phyloP scores from a whole-genome alignment of 139 green algal genomes.

The Axilococcus clingmanii region DNA sequence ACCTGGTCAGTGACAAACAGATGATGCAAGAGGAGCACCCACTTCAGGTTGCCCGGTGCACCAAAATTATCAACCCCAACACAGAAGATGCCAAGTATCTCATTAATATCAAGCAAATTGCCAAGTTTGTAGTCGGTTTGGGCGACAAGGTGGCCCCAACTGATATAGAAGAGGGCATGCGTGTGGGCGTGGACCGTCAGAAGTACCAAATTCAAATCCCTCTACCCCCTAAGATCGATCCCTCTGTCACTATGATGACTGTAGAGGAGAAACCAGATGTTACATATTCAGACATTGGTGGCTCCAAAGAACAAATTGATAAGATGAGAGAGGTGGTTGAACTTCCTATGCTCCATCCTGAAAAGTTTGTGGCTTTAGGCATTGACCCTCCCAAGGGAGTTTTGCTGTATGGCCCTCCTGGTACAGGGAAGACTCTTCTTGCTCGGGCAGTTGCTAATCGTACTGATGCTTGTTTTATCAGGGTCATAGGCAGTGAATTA shows the following conservation, averaged over 20 bases:
- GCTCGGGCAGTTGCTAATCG: constrained; percentile 94
- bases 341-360: constrained; percentile 95
- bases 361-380: constrained; percentile 95
- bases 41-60: constrained; percentile 93
- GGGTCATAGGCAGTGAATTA: constrained; percentile 96
- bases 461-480: constrained; percentile 98
- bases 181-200: constrained; percentile 94
- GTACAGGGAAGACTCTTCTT: constrained; percentile 91
- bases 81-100: constrained; percentile 99
- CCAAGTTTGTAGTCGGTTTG: constrained; percentile 98
- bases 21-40: constrained; percentile 96
- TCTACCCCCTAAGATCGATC: constrained; percentile 97
- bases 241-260: constrained; percentile 99
- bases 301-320: constrained; percentile 96
- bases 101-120: constrained; percentile 99
- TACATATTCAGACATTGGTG: constrained; percentile 93
- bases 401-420: constrained; percentile 88
- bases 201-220: constrained; percentile 99
- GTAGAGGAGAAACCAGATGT: constrained; percentile 99
- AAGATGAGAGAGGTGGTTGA: constrained; percentile 96
- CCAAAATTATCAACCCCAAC: constrained; percentile 98
- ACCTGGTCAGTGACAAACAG: constrained; percentile 99
- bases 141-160: constrained; percentile 95
- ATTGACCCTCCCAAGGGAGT: constrained; percentile 99
- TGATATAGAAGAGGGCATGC: constrained; percentile 99